Base-by-base conservation (phyloP, 2,329 filamentous ascomycete species). In the Claviceps sp. region DNA sequence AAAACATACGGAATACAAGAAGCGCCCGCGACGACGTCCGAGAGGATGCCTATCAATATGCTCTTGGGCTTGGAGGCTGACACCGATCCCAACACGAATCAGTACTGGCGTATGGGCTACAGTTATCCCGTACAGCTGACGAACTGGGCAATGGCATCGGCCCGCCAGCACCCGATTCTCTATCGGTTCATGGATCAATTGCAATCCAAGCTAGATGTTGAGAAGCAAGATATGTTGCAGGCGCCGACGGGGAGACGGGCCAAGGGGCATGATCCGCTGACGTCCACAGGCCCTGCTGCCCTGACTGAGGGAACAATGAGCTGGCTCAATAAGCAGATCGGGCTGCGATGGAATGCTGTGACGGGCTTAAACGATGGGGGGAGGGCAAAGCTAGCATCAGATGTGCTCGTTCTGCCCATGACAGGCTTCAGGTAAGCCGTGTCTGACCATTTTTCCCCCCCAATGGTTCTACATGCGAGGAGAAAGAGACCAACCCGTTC, bases 61-160 rank as follows among this genome's bases (percentile, higher is more conserved):
- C 50, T 61, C 16, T 59, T 55, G 55, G 59, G 59, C 13, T 44
- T 61, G 13, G 59, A 61, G 42, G 59, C 59, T 44, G 59, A 61
- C 26, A 57, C 57, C 16, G 57, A 59, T 40, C 58, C 59, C 3
- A 43, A 52, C 37, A 51, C 56, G 24, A 51, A 59, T 44, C 45
- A 54, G 5, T 57, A 59, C 49, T 61, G 59, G 59, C 57, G 59
- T 14, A 61, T 61, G 59, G 59, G 59, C 43, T 61, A 61, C 43
- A 52, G 57, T 14, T 60, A 58, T 50, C 58, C 59, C 7, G 51
- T 61, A 3, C 59, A 61, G 18, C 42, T 61, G 38, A 61, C 59
- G 5, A 59, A 61, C 42, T 61, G 59, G 59, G 59, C 59, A 5
- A 49, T 61, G 53, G 59, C 59, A 2, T 58, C 58, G 14, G 55